Base-by-base conservation (phyloP, 495 filamentous ascomycete genomes). In the Xylaria curta region DNA sequence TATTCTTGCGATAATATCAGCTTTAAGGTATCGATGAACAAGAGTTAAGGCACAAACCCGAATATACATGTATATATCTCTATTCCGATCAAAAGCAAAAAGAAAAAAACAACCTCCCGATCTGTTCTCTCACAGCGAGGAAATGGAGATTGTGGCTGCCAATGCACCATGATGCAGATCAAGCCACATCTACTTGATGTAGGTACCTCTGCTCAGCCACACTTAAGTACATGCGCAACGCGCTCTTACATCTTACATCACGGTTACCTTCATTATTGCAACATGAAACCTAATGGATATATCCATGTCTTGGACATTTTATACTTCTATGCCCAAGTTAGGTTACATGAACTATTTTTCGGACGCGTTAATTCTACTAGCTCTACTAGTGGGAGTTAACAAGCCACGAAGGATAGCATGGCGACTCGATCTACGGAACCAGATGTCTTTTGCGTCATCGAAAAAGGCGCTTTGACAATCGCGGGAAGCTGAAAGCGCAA, bases 391-490 rank as follows among this genome's bases (percentile, higher is more conserved):
- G 42, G 8, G 3, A 46, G 42, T 26, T 17, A 33, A 24, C 9
- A 64, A 64, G 44, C 24, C 40, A 64, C 13, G 17, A 36, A 26
- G 28, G 12, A 31, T 17, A 13, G 13, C 4, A 31, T 26, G 9
- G 47, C 68, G 46, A n/a, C 46, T 64, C 69, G 69, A 71, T 71
- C 60, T 33, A 36, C 44, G 49, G 38, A 47, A 42, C 38, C 58
- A 31, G 24, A 65, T 65, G 69, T 71, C 47, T 71, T 19, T 6
- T 65, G 60, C 60, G 69, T 71, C 69, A 71, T 71, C 69, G 69
- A 65, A 53, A 68, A 68, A 54, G 31, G 36, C 44, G 65, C 65
- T 40, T 56, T 56, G 31, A 28, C 63, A 19, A 24, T 10, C 26
- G 12, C 28, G 2, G 33, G 36, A n/a, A 58, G 51, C 24, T 46